A percentile compares a stretch with the other conserved stretches of the same genome.
Conservation (phyloP, 2,329 filamentous ascomycete species). For the Arthroderma uncinatum region DNA sequence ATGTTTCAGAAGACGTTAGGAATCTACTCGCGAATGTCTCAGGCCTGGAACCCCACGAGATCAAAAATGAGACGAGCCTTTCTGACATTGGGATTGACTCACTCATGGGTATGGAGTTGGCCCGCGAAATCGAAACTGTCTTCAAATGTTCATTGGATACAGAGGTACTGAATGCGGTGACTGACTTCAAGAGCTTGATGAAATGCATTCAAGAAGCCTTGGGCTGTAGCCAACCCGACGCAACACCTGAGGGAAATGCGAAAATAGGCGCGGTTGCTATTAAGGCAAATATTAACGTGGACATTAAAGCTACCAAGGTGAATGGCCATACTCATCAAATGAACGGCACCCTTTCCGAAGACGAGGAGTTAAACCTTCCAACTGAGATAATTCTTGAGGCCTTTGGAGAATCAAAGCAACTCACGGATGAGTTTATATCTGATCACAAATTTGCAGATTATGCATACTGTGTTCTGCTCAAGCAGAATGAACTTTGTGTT, state of each 20-base stretch:
- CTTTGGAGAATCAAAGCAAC: slow-evolving; percentile 6
- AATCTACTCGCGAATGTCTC: slow-evolving; percentile 2
- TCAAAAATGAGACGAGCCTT: slow-evolving; percentile 29
- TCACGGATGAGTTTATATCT: slow-evolving; percentile 5
- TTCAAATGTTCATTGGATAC: slow-evolving; percentile 9
- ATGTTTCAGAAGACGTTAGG: slow-evolving; percentile 2
- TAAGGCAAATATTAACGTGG: neutral
- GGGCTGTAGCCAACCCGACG: neutral
- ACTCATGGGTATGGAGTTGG: slow-evolving; percentile 36
- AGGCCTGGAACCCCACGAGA: slow-evolving; percentile 20
- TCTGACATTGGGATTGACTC: slow-evolving; percentile 42
- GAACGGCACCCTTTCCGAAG: neutral
- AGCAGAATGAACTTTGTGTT: slow-evolving; percentile 7
- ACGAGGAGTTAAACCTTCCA: neutral
- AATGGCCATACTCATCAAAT: neutral
- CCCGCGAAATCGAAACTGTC: slow-evolving; percentile 9
- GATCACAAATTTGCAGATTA: slow-evolving; percentile 8
- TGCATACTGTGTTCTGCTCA: neutral
- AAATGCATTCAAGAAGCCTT: slow-evolving; percentile 6
- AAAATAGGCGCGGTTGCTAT: neutral
- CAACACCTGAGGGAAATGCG: neutral
- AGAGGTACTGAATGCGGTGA: slow-evolving; percentile 4
- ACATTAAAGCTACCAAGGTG: neutral
- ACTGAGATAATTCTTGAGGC: slow-evolving; percentile 1
- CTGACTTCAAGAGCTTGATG: slow-evolving; percentile 6